A percentile compares a stretch with the other conserved stretches of the same genome.
These are phyloP conservation scores for Aschersonia sp. DNA, from an alignment of 2,329 filamentous ascomycete genomes.

Conservation along the genomic window DNA sequence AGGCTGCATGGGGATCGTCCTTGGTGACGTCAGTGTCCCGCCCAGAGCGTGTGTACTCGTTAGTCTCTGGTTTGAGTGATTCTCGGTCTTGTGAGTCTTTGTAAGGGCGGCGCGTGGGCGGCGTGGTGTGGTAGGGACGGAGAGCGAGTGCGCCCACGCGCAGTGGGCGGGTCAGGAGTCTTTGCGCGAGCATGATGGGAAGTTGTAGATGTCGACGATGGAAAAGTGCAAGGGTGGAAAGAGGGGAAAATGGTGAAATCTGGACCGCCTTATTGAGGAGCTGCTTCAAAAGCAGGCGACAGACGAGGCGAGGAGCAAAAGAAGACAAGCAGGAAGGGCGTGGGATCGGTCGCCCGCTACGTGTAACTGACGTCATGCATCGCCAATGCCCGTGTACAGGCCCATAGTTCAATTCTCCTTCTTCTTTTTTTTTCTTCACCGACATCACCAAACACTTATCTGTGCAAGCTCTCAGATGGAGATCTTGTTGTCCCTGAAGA, in stretches of 20 bases:
- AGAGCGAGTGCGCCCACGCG: neutral
- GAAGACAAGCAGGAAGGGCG: neutral
- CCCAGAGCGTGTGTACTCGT: conserved; percentile 55
- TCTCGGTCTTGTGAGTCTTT: conserved; percentile 44
- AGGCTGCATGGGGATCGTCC: conserved; percentile 46
- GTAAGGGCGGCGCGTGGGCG: conserved; percentile 19
- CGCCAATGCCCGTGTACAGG: neutral
- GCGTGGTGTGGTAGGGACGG: conserved; percentile 19
- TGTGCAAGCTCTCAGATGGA: no score
- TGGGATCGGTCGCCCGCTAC: neutral
- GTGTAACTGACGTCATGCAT: neutral
- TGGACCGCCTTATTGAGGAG: no score
- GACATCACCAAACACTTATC: no score
- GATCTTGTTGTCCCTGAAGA: no score
- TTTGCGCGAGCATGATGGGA: neutral
- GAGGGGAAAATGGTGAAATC: no score
- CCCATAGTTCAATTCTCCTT: no score
- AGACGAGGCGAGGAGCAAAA: neutral
- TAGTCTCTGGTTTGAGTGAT: conserved; percentile 46
- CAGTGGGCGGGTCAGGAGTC: neutral
- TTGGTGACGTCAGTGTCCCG: conserved; percentile 42
- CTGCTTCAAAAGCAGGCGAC: no score
- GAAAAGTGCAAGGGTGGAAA: neutral
- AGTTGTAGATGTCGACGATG: neutral
- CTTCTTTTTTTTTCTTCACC: no score